Base-by-base conservation (phyloP, 2,329 filamentous ascomycete species). In the Phoma sp. region DNA sequence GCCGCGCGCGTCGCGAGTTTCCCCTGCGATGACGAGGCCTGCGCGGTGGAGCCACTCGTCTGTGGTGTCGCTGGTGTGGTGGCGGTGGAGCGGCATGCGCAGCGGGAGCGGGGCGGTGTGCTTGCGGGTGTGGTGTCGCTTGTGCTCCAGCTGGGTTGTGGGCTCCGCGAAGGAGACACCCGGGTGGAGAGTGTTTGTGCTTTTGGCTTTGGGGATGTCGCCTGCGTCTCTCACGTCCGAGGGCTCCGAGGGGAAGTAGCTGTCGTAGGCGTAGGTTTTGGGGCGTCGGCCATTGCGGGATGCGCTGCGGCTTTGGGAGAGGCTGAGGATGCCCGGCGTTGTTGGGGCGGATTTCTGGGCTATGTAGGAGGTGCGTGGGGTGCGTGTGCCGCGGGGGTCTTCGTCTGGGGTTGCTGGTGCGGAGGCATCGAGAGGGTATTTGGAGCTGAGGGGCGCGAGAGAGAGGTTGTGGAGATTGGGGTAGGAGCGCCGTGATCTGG, bases 21-120 rank as follows among this genome's bases (percentile, higher is more conserved):
- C 79, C 4, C 82, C 80, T 2, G 83, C 81, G 4, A 86, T 80
- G 0, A 80, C 79, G 7, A 84, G 77, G 2, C 83, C 83, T 0
- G 84, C 81, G 47, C 84, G 82, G 39, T 85, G 79, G 48, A 87
- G 75, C 85, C 85, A 87, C 66, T 83, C 82, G 44, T 83, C 78
- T 46, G 61, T 64, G 1, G 62, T 39, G 23, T 72, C 68, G 50
- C 52, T 67, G 25, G 70, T 73, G 47, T 73, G 70, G 47, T 73
- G 65, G 37, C 66, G 59, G 23, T 55, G 55, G 9, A 65, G 55
- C 3, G 66, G 65, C 35, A 62, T 64, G 43, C 62, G 62, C 2
- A 71, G 48, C 2, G 69, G 67, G 18, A 70, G 44, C 1, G 67
- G 68, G 7, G 68, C 66, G 2, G 67, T 72, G 55, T 65, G 55